Percentiles rank a stretch among this genome's conserved stretches.
Conservation (phyloP, 169 alveolate genomes). For the Perkinsus marinus region DNA sequence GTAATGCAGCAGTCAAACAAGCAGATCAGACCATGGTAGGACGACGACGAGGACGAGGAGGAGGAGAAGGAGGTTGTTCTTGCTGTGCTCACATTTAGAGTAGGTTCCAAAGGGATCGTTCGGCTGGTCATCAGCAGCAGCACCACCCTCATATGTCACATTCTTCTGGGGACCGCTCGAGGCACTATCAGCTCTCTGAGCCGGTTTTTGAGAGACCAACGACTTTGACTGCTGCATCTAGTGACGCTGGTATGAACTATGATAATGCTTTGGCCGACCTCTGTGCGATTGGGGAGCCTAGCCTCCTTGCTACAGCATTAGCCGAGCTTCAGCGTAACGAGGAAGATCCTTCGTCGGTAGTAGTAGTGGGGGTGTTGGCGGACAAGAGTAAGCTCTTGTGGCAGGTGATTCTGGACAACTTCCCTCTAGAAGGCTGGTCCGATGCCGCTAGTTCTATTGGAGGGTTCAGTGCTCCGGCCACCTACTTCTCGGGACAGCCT, state of each 20-base stretch:
- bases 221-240: neutral
- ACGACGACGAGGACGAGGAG: neutral
- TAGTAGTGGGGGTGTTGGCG: neutral
- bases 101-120: neutral
- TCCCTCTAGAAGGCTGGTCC: neutral
- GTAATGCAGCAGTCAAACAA: conserved; percentile 19
- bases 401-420: neutral
- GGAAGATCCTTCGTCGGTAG: neutral
- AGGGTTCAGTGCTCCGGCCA: neutral
- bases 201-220: neutral
- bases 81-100: neutral
- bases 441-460: neutral
- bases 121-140: neutral
- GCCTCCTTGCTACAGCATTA: neutral
- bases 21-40: conserved; percentile 22
- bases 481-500: neutral
- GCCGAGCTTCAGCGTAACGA: neutral
- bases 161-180: neutral
- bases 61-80: too few relatives aligned
- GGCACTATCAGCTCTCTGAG: neutral
- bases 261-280: neutral
- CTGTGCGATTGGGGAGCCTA: neutral
- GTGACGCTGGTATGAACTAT: neutral
- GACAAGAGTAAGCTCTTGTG: neutral
- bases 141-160: neutral